A percentile compares a stretch with the other conserved stretches of the same genome.
phyloP scores from a whole-genome alignment of 2,329 filamentous ascomycete genomes.

The Fusarium sp. region DNA sequence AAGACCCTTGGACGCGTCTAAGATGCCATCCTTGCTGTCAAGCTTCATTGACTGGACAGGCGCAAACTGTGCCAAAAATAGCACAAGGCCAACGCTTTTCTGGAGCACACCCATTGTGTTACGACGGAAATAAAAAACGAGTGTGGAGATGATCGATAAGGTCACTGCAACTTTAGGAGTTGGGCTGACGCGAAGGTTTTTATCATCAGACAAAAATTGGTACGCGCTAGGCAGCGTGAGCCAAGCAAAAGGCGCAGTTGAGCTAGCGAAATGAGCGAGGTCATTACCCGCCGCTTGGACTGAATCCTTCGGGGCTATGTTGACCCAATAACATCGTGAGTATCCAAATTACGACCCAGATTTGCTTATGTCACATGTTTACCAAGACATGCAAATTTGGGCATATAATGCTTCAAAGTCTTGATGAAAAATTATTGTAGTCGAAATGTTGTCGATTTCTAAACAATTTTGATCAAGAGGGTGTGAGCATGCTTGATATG shows the following conservation, averaged over 20 bases:
- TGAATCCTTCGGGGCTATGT: constrained; percentile 2
- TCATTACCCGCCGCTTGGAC: not conserved
- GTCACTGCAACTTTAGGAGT: not conserved
- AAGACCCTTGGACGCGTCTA: constrained; percentile 45
- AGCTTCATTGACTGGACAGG: constrained; percentile 16
- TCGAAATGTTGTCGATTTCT: not conserved
- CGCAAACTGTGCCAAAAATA: not conserved
- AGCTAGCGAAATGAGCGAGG: constrained; percentile 10
- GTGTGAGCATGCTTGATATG: not conserved
- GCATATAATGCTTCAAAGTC: not conserved
- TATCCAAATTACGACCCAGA: not conserved
- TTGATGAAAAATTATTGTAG: not conserved
- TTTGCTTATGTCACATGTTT: not conserved
- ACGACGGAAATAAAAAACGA: not conserved
- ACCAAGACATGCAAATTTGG: not conserved
- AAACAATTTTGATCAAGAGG: not conserved
- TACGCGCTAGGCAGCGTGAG: not conserved
- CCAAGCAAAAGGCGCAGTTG: not conserved
- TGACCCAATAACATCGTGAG: not conserved
- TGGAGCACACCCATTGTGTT: not conserved
- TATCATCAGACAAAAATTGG: not conserved
- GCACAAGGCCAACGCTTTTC: not conserved
- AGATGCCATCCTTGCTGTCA: constrained; percentile 5
- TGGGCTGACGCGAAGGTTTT: not conserved
- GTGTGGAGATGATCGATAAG: not conserved